Conservation (phyloP, 345 rosid genomes). For the Aegle marmelos region DNA sequence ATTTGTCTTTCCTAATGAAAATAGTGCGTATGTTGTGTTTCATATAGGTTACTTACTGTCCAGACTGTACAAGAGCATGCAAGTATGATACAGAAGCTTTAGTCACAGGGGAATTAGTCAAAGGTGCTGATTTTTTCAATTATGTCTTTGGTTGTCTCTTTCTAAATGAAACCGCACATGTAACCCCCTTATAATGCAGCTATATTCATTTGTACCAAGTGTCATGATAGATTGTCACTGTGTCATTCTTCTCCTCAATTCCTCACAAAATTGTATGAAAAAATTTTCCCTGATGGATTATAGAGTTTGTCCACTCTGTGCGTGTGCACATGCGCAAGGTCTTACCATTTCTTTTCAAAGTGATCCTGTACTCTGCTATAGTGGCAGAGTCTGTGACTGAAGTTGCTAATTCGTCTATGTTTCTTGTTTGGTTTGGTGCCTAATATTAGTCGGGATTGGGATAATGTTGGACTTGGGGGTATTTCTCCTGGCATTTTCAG, state of each 20-base stretch:
- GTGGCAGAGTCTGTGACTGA: not conserved
- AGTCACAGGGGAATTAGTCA: constrained; percentile 36
- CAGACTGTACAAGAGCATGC: constrained; percentile 93
- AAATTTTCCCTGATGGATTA: not conserved
- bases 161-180: constrained; percentile 57
- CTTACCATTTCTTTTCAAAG: not conserved
- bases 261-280: not conserved
- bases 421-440: not conserved
- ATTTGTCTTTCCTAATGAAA: not conserved
- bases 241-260: not conserved
- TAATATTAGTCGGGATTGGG: not conserved
- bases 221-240: not conserved
- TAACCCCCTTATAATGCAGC: constrained; percentile 44
- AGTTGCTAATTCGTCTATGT: not conserved
- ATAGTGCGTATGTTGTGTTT: not conserved
- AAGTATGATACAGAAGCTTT: constrained; percentile 58
- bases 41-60: constrained; percentile 87
- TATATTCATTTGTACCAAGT: not conserved
- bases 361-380: not conserved
- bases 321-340: not conserved
- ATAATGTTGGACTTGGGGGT: not conserved
- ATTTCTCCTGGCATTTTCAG: no score
- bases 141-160: constrained; percentile 79
- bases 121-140: constrained; percentile 73
- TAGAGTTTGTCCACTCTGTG: not conserved